Percentiles rank a stretch among this genome's conserved stretches.
Evolutionary conservation across 805 yeast species (phyloP).

Genomic region (Jamesozyma piceae): DNA sequence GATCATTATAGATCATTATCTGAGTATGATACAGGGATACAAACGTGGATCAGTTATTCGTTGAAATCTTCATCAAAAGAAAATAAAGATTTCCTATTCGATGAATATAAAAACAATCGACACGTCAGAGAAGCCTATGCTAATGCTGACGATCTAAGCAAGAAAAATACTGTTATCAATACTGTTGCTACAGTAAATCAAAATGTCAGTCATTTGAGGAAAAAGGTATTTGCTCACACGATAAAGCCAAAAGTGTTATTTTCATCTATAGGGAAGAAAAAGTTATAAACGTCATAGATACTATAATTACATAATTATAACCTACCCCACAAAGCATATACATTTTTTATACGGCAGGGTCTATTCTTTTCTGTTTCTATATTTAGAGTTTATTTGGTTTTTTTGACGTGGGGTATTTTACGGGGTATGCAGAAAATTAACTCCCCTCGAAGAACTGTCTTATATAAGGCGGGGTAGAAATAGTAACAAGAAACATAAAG

Average conservation of each 20-base stretch:
- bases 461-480: too few relatives aligned
- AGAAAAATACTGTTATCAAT: constrained; percentile 33
- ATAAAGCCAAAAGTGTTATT: constrained; percentile 45
- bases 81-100: constrained; percentile 26
- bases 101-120: constrained; percentile 36
- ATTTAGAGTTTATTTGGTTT: too few relatives aligned
- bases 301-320: too few relatives aligned
- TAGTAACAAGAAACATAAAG: too few relatives aligned
- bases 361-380: too few relatives aligned
- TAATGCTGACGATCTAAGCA: constrained; percentile 41
- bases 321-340: too few relatives aligned
- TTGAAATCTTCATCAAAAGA: constrained; percentile 23
- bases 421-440: too few relatives aligned
- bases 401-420: too few relatives aligned
- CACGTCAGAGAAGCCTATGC: constrained; percentile 59
- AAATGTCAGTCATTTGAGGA: constrained; percentile 43
- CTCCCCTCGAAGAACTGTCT: too few relatives aligned
- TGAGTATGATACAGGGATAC: constrained; percentile 47
- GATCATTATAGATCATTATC: constrained; percentile 32
- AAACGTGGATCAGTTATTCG: constrained; percentile 40
- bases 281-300: constrained; percentile 9
- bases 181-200: constrained; percentile 36
- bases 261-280: constrained; percentile 44
- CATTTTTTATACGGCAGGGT: too few relatives aligned
- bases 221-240: constrained; percentile 42